Evolutionary conservation across 2,329 filamentous ascomycete species (phyloP), one percentile per base, ranked within the genome.

Genomic region (Curvularia lunata): DNA sequence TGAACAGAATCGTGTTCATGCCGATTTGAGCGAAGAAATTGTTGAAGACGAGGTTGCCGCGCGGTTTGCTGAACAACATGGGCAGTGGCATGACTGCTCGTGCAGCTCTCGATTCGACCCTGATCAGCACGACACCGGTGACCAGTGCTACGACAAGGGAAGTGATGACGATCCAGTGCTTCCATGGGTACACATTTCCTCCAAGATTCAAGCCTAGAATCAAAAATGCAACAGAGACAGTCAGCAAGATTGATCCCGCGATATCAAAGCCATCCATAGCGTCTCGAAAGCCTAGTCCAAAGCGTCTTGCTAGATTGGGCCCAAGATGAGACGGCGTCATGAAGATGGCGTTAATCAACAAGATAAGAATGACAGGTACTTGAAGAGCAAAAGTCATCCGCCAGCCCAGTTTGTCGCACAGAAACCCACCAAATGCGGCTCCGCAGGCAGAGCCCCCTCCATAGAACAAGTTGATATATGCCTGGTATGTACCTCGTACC

Each of bases 391-490:
- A 91, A 54, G 88, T 88, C 86, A 87, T 90, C 41, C 90, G 80
- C 89, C 89, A 92, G 28, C 90, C 90, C 1, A 92, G 75, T 32
- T 79, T 81, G 68, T 92, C 89, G 23, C 88, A 88, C 69, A 92
- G 85, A 51, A 86, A 81, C 1, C 89, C 89, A 13, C 89, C 90
- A 6, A 90, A 80, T 0, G 88, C 88, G 1, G 88, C 89, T 2
- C 90, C 90, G 2, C 86, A 77, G 6, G 74, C 75, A 21, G 73
- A 71, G 5, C 77, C 79, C 9, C 78, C 69, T 2, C 88, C 88
- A 64, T 84, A 90, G 48, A 84, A 81, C 45, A 90, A 80, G 70
- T 91, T 75, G 67, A 90, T 84, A 63, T 88, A 86, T 13, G 87
- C 87, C 72, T 93, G 90, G 65, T 90, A 93, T 4, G 84, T 84